These are phyloP conservation scores for Penicillium atrosanguineum DNA, from an alignment of 495 filamentous ascomycete species.

Conservation along the genomic window DNA sequence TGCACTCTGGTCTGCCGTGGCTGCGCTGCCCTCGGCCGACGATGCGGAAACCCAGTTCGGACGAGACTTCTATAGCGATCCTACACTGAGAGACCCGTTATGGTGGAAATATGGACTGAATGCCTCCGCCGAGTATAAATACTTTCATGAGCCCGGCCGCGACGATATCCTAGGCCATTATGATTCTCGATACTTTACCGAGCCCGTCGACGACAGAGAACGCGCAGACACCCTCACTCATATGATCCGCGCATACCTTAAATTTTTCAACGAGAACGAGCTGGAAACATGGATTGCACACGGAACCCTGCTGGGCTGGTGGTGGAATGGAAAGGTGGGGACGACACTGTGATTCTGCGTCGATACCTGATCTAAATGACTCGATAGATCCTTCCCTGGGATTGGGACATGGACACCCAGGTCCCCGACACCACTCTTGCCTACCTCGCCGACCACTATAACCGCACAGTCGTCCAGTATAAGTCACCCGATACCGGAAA, in stretches of 20 bases:
- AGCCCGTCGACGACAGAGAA: conserved; percentile 58
- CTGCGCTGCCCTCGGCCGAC: conserved; percentile 13
- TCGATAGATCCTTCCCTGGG: conserved; percentile 72
- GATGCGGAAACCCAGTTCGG: conserved; percentile 10
- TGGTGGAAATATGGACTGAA: conserved; percentile 34
- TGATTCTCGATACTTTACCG: conserved; percentile 65
- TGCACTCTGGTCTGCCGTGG: conserved; percentile 23
- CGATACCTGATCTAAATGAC: neutral
- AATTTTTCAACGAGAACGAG: conserved; percentile 58
- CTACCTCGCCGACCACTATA: conserved; percentile 61
- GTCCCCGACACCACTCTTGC: conserved; percentile 61
- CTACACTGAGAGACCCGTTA: conserved; percentile 20
- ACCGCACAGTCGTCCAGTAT: conserved; percentile 64
- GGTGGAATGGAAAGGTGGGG: conserved; percentile 75
- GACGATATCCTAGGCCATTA: conserved; percentile 64
- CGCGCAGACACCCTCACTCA: conserved; percentile 61
- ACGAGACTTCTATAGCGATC: conserved; percentile 3
- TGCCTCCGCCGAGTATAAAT: conserved; percentile 40
- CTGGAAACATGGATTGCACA: conserved; percentile 87
- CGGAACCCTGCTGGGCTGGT: conserved; percentile 85
- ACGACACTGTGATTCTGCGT: too few species aligned
- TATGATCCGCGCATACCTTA: conserved; percentile 72
- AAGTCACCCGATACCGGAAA: conserved; percentile 27
- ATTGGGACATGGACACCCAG: conserved; percentile 86
- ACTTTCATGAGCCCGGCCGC: conserved; percentile 58